These are phyloP conservation scores for Oropetium thomaeum DNA, from an alignment of 176 grass and related monocot species.

Conservation along the genomic window DNA sequence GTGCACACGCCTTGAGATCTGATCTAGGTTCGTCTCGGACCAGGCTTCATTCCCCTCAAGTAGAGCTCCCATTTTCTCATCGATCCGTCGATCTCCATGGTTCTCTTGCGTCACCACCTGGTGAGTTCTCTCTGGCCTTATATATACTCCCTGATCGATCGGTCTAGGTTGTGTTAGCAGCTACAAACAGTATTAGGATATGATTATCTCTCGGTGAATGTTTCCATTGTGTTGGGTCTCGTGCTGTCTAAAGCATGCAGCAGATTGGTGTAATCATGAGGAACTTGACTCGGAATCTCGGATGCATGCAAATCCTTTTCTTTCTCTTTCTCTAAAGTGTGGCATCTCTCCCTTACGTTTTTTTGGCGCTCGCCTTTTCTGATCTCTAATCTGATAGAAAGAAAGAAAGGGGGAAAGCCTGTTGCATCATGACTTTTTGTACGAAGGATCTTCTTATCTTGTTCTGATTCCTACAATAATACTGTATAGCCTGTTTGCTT, in stretches of 20 bases:
- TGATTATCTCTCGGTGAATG: constrained; percentile 22
- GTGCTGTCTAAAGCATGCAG: constrained; percentile 33
- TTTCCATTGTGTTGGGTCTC: constrained; percentile 19
- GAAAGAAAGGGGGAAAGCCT: not conserved
- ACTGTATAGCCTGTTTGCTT: not conserved
- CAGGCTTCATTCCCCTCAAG: constrained; percentile 99
- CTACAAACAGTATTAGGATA: constrained; percentile 30
- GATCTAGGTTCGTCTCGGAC: constrained; percentile 75
- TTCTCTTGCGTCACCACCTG: not conserved
- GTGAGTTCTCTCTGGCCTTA: constrained; percentile 31
- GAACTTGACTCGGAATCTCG: constrained; percentile 19
- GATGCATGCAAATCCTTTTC: constrained; percentile 2
- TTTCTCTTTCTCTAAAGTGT: constrained; percentile 25
- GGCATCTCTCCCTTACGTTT: not conserved
- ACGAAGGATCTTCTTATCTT: constrained; percentile 24
- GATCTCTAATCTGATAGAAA: constrained; percentile 13
- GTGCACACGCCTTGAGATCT: constrained; percentile 23
- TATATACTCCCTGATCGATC: not conserved
- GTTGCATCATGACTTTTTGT: constrained; percentile 23
- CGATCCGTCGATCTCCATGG: not conserved
- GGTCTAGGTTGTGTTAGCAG: not conserved
- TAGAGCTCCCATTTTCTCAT: not conserved
- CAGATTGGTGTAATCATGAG: constrained; percentile 52
- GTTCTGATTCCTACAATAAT: constrained; percentile 13
- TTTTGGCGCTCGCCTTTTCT: not conserved